A percentile compares a stretch with the other conserved stretches of the same genome.
Conservation (phyloP, 1,284 basidiomycete genomes). For the Jaminaea rosea region DNA sequence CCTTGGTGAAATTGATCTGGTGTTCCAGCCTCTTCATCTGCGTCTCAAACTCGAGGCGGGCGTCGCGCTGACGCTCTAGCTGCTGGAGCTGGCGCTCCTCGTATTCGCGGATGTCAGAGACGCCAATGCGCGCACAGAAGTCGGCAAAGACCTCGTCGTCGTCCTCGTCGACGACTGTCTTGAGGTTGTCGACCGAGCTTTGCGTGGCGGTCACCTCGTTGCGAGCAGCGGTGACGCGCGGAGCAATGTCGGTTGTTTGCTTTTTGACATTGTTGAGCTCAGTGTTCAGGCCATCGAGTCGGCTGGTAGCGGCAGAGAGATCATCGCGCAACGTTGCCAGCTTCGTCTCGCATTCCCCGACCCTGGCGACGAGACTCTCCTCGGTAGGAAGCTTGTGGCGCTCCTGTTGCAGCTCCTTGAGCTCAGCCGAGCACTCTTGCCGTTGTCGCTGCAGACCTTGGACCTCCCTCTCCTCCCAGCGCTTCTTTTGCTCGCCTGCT, state of each 20-base stretch:
- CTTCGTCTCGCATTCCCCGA: conserved; percentile 68
- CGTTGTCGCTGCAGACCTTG: conserved; percentile 59
- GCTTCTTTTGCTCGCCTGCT: conserved; percentile 52
- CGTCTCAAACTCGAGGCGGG: conserved; percentile 70
- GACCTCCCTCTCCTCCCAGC: conserved; percentile 85
- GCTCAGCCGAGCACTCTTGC: conserved; percentile 67
- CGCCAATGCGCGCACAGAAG: conserved; percentile 75
- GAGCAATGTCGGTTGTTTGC: conserved; percentile 36
- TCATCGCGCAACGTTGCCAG: conserved; percentile 70
- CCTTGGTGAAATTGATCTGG: conserved; percentile 56
- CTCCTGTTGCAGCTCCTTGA: conserved; percentile 70
- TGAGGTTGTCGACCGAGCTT: conserved; percentile 50
- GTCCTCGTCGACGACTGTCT: conserved; percentile 48
- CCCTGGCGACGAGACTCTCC: conserved; percentile 66
- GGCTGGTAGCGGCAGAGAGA: conserved; percentile 48
- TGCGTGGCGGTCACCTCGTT: neutral
- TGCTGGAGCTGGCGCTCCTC: conserved; percentile 83
- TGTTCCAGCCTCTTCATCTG: conserved; percentile 79
- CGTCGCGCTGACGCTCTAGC: conserved; percentile 76
- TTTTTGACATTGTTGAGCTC: conserved; percentile 8
- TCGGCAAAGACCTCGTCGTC: conserved; percentile 70
- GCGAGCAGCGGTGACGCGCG: neutral
- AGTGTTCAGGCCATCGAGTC: conserved; percentile 11
- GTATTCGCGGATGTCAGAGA: conserved; percentile 81
- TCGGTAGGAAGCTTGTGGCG: conserved; percentile 74